Percentiles rank a stretch among this genome's conserved stretches.
Conservation (phyloP, 495 filamentous ascomycete species). For the Glarea lozoyensis region DNA sequence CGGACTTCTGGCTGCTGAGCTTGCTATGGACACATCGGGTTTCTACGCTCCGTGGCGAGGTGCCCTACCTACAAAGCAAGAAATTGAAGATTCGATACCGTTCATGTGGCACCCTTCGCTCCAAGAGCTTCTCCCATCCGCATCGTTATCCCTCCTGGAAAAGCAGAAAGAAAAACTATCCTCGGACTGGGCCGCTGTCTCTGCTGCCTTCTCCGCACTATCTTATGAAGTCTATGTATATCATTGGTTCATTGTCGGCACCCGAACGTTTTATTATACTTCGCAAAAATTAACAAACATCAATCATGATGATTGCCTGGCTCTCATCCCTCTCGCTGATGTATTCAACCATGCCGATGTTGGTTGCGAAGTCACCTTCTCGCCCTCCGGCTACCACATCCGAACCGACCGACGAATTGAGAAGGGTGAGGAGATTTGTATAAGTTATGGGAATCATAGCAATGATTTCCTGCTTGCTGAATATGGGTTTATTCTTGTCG, state of each 20-base stretch:
- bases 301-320: slow-evolving; percentile 45
- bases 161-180: slow-evolving; percentile 54
- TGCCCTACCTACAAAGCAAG: slow-evolving; percentile 52
- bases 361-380: slow-evolving; percentile 19
- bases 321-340: slow-evolving; percentile 60
- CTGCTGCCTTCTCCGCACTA: slow-evolving; percentile 41
- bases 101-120: slow-evolving; percentile 52
- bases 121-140: slow-evolving; percentile 37
- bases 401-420: slow-evolving; percentile 15
- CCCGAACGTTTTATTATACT: slow-evolving; percentile 50
- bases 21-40: slow-evolving; percentile 41
- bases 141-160: slow-evolving; percentile 39
- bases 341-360: slow-evolving; percentile 61
- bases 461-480: slow-evolving; percentile 64
- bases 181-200: slow-evolving; percentile 50
- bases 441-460: slow-evolving; percentile 57
- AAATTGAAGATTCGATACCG: slow-evolving; percentile 57
- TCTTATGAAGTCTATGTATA: slow-evolving; percentile 49
- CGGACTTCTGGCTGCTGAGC: slow-evolving; percentile 59
- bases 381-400: slow-evolving; percentile 9
- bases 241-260: slow-evolving; percentile 62
- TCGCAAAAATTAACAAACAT: neutral
- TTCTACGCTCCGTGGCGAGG: slow-evolving; percentile 50
- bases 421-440: slow-evolving; percentile 54
- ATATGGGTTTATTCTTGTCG: slow-evolving; percentile 55